Conservation (phyloP, 1,284 basidiomycete genomes). For the Ceratobasidium sp. region DNA sequence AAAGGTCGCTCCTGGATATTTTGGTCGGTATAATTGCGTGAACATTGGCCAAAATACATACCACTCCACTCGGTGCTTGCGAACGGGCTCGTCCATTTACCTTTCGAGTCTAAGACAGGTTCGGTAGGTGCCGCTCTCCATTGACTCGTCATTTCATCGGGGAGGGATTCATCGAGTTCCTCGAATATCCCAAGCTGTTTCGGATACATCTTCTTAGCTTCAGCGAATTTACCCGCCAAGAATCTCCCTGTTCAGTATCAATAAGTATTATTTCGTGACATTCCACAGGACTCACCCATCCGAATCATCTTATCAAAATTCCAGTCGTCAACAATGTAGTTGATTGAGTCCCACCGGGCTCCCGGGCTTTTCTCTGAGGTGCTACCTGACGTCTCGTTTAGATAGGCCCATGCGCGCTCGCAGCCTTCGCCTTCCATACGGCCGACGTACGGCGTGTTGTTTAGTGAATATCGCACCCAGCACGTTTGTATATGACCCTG, state of each 20-base stretch:
- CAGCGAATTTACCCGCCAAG: conserved; percentile 1
- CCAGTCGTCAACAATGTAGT: neutral
- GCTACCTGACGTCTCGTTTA: conserved; percentile 5
- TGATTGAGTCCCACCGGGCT: neutral
- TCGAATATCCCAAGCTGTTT: neutral
- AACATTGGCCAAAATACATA: neutral
- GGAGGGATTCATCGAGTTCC: neutral
- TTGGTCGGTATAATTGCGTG: neutral
- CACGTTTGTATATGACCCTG: neutral
- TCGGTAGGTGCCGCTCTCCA: neutral
- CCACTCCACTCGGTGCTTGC: neutral
- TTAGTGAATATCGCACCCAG: neutral
- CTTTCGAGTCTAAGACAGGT: neutral
- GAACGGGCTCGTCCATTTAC: conserved; percentile 15
- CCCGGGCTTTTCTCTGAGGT: conserved; percentile 16
- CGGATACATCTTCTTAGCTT: neutral
- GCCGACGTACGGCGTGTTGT: neutral
- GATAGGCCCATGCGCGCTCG: neutral
- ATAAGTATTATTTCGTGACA: neutral
- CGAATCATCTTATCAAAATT: conserved; percentile 4
- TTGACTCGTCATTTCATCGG: neutral
- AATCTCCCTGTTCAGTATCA: neutral
- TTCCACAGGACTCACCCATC: neutral
- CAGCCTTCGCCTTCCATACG: conserved; percentile 7
- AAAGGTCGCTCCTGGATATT: neutral